Base-by-base conservation (phyloP, 345 rosid species). In the Geranium brycei region DNA sequence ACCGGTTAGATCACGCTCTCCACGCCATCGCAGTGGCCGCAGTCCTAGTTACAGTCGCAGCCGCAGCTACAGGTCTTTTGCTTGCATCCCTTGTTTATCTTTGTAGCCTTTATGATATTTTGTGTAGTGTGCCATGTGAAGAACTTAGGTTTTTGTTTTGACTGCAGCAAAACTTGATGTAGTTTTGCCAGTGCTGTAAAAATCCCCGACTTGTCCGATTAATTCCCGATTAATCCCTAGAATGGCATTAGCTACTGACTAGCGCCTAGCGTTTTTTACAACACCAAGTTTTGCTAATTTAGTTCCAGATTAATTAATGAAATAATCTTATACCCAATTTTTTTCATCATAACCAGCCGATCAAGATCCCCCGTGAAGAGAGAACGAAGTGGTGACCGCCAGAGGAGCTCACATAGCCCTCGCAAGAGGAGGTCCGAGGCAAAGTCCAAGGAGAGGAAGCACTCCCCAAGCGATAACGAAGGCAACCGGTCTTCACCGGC, bases 1-100 rank as follows among this genome's bases (percentile, higher is more conserved):
- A 51, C 95, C 95, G 8, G 78, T 47, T 47, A 47, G 53, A 47
- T 47, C 53, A 10, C 53, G 53, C 53, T 47, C 87, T 66, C 91
- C 93, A 66, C 87, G 86, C 61, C 85, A 82, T 63, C 83, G 89
- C 65, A 85, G 98, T 61, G 89, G 95, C 74, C 81, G 88, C 31
- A 85, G 96, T 73, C 95, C 83, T 51, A 87, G 97, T 73, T 89
- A 83, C 77, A 87, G 95, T 69, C 73, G 88, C 28, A 23, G 88
- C 58, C 92, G 82, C 30, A 92, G 98, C 75, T 85, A 87, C 85
- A 82, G 88, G 88, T 87, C 11, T 60, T 65, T 68, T 23, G 7
- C 28, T 23, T 23, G 28, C 28, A 23, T 1, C 28, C 28, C n/a
- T n/a, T n/a, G n/a, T n/a, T n/a, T n/a, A n/a, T n/a, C n/a, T 23